These are phyloP conservation scores for Viola odorata DNA, from an alignment of 345 rosid genomes.

Conservation along the genomic window DNA sequence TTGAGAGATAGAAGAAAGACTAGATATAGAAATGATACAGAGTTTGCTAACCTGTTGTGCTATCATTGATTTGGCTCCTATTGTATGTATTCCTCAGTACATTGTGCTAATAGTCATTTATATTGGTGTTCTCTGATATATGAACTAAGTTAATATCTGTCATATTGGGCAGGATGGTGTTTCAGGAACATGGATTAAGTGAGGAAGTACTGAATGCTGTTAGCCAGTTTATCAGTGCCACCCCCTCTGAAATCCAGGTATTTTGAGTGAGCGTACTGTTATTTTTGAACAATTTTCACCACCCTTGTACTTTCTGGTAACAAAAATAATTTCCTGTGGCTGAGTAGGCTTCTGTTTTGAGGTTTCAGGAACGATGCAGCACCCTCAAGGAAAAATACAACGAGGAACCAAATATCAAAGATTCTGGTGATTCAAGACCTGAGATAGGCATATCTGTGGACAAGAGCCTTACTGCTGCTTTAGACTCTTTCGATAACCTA, in stretches of 20 bases:
- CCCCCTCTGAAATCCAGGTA: conserved; percentile 68
- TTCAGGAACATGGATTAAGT: conserved; percentile 65
- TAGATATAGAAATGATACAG: no score
- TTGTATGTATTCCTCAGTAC: no score
- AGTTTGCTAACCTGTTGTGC: no score
- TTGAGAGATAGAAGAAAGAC: no score
- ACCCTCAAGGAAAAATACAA: conserved; percentile 48
- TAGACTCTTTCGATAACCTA: conserved; percentile 98
- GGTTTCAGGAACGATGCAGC: conserved; percentile 70
- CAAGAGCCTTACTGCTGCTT: conserved; percentile 78
- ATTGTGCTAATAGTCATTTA: no score
- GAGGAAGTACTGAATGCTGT: conserved; percentile 60
- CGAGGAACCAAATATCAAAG: conserved; percentile 36
- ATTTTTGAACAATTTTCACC: conserved; percentile 4
- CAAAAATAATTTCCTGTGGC: conserved; percentile 13
- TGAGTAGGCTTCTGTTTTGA: conserved; percentile 15
- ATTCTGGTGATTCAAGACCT: conserved; percentile 37
- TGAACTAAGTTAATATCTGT: not conserved
- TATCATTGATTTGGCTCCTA: no score
- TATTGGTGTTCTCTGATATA: no score
- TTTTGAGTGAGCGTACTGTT: conserved; percentile 9
- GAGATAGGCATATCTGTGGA: conserved; percentile 58
- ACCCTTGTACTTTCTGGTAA: not conserved
- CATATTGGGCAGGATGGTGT: conserved; percentile 59
- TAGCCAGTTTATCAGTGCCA: conserved; percentile 62